Evolutionary conservation across 1,284 basidiomycete genomes (phyloP).

Genomic region (Ceratobasidium papillatum): DNA sequence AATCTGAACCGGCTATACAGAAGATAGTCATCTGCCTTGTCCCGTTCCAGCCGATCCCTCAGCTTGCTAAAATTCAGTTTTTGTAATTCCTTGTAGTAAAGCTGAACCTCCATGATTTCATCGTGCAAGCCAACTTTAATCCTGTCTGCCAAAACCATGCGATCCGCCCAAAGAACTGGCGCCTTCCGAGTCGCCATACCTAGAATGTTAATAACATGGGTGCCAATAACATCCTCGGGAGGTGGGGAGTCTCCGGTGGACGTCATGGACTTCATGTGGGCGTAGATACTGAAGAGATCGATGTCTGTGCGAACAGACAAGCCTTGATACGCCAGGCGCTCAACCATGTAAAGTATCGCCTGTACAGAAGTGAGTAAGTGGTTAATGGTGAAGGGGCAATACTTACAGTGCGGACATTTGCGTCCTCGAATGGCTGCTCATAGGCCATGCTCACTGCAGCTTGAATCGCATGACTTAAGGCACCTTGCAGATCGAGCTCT

Average conservation of each 20-base stretch:
- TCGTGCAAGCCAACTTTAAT: constrained; percentile 29
- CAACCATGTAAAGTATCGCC: constrained; percentile 24
- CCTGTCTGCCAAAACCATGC: constrained; percentile 23
- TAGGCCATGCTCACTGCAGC: neutral
- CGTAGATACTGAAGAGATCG: constrained; percentile 36
- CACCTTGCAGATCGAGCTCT: neutral
- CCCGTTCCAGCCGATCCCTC: constrained; percentile 17
- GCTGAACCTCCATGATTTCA: constrained; percentile 24
- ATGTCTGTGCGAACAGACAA: constrained; percentile 15
- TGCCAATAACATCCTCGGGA: constrained; percentile 20
- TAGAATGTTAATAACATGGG: constrained; percentile 12
- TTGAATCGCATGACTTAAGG: constrained; percentile 17
- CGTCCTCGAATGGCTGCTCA: constrained; percentile 30
- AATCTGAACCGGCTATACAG: constrained; percentile 34
- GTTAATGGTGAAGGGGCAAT: neutral
- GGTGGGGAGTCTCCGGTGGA: constrained; percentile 1
- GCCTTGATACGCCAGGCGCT: constrained; percentile 32
- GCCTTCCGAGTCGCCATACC: constrained; percentile 8
- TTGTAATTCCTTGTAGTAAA: constrained; percentile 23
- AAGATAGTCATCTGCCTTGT: constrained; percentile 16
- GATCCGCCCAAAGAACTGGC: constrained; percentile 6
- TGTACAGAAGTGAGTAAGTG: neutral
- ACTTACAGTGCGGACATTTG: constrained; percentile 31
- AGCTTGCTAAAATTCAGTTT: constrained; percentile 5
- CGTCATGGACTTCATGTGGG: constrained; percentile 29